Evolutionary conservation across 2,329 filamentous ascomycete species (phyloP), one percentile per base, ranked within the genome.

Genomic region (Trematosphaeria pertusa): DNA sequence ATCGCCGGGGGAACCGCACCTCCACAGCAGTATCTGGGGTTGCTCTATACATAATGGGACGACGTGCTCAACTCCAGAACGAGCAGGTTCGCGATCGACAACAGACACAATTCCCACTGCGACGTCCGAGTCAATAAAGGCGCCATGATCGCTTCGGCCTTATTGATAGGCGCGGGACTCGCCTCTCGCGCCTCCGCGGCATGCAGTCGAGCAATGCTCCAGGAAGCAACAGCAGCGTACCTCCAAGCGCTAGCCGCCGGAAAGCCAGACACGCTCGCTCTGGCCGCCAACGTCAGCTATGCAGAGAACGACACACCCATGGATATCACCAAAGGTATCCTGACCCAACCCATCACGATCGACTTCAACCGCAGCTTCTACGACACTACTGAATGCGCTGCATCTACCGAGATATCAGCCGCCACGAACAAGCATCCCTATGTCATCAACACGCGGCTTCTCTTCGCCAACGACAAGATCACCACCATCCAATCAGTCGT

Each of bases 341-440:
- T 61, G 9, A 37, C 20, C 17, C 42, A 54, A 12, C 12, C 54
- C 32, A 30, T 61, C 19, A 52, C 40, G 14, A 52, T 60, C 39
- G 58, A 59, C 48, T 43, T 57, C 31, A 46, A 37, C 15, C 58
- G 50, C 48, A 60, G 45, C 43, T 35, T 59, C 26, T 33, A 53
- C 46, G 60, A 64, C 46, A 58, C 60, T 6, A 54, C 52, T 4
- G 18, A 48, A 15, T 64, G 60, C 44, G 42, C 53, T 7, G 48
- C 55, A 32, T 62, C 54, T 38, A 59, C 54, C 12, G 58, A 64
- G 38, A 41, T 64, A 4, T 37, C 52, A 8, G 43, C 55, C 9
- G 54, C 60, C 2, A 55, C 51, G 6, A 49, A 52, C 28, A 37
- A 37, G 2, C 54, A 59, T 30, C 60, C 58, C 2, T 62, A 62